Conservation (phyloP, 108 stramenopile genomes). For the Hondaea fermentalgiana region DNA sequence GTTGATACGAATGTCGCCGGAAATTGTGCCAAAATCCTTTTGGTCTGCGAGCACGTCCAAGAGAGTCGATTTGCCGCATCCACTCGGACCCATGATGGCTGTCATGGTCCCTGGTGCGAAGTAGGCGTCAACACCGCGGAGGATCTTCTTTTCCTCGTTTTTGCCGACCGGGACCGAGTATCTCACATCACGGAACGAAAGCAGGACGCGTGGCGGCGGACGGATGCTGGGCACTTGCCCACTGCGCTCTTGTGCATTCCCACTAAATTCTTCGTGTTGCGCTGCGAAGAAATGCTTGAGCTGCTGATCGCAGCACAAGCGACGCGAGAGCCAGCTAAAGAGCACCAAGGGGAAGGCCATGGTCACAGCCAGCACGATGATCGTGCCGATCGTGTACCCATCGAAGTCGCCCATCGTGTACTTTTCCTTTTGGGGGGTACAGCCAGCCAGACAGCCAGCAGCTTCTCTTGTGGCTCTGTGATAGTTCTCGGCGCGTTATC, state of each 20-base stretch:
- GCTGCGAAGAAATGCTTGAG: neutral
- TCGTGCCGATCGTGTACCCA: neutral
- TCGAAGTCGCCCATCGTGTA: neutral
- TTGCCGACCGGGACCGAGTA: neutral
- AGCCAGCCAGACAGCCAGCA: too few relatives aligned
- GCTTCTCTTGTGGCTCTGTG: too few relatives aligned
- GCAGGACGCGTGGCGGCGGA: neutral
- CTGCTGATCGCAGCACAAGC: neutral
- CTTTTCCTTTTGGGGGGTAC: neutral
- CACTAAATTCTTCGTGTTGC: neutral
- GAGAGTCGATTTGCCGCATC: slow-evolving; percentile 19
- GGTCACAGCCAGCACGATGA: neutral
- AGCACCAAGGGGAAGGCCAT: neutral
- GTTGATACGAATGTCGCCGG: neutral
- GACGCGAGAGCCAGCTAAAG: neutral
- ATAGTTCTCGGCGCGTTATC: too few relatives aligned
- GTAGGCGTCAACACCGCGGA: neutral
- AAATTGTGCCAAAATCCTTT: neutral
- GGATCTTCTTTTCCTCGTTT: neutral
- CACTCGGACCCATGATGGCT: slow-evolving; percentile 16
- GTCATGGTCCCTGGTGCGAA: slow-evolving; percentile 15
- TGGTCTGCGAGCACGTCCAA: slow-evolving; percentile 12
- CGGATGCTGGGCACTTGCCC: neutral
- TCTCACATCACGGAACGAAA: neutral
- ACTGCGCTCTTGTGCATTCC: neutral